Conservation (phyloP, 805 yeast genomes). For the Teunomyces atbi region DNA sequence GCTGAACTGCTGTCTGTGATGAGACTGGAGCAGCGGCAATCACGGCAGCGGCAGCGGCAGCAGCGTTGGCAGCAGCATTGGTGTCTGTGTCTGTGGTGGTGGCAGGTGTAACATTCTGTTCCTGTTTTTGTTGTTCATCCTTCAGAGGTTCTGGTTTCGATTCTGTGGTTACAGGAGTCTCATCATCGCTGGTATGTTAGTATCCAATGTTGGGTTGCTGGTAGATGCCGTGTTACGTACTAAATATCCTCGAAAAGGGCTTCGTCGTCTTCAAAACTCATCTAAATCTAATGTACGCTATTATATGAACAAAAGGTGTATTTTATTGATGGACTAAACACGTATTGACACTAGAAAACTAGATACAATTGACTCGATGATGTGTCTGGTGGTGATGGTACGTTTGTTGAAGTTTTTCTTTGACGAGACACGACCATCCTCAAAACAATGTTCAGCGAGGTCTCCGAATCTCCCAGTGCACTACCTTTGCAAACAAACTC, state of each 20-base stretch:
- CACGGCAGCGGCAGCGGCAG: conserved; percentile 1
- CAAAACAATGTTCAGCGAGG: no score
- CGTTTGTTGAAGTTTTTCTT: conserved; percentile 3
- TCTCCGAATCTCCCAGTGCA: no score
- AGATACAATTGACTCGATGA: background rate
- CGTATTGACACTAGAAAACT: conserved; percentile 5
- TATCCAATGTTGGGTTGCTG: background rate
- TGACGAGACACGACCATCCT: background rate
- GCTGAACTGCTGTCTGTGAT: background rate
- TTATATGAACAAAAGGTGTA: conserved; percentile 4
- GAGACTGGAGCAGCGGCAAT: conserved; percentile 1
- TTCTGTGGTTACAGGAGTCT: conserved; percentile 7
- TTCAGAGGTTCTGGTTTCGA: background rate
- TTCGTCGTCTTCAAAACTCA: conserved; percentile 79
- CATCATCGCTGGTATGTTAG: conserved; percentile 10
- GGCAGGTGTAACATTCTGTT: conserved; percentile 1
- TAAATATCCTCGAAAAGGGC: conserved; percentile 92
- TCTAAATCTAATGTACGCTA: conserved; percentile 1
- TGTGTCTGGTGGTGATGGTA: background rate
- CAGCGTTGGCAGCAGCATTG: conserved; percentile 1
- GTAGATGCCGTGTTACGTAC: conserved; percentile 20
- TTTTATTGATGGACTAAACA: conserved; percentile 20
- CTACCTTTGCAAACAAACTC: no score
- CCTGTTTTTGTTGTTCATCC: background rate
- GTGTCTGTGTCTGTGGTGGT: background rate